Base-by-base conservation (phyloP, 495 filamentous ascomycete species). In the Xylaria cubensis region DNA sequence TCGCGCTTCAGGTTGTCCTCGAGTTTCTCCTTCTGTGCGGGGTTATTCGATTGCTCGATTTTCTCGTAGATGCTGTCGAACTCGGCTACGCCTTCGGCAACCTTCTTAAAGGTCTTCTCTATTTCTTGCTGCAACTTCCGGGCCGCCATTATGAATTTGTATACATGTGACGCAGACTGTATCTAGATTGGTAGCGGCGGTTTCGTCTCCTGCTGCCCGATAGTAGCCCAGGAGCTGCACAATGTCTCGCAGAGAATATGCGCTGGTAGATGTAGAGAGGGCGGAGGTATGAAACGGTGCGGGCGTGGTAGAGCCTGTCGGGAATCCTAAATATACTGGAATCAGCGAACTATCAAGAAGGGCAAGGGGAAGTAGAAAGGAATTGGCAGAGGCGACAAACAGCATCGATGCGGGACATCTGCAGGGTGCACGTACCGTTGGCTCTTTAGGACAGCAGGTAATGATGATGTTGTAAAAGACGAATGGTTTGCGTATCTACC, bases 61-160 rank as follows among this genome's bases (percentile, higher is more conserved):
- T 99, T 99, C 73, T 98, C 97, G 83, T 97, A 94, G 70, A 97
- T 97, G 76, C 85, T 85, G 77, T 98, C 94, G 79, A 99, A 99
- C 62, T 92, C 90, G 64, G 90, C 84, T n/a, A 98, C 94, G 19
- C 96, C 96, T 85, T 97, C 94, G 48, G 87, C 85, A 73, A 97
- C 93, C 84, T 95, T 95, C 84, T 99, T 99, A 90, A 98, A 98
- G 88, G 93, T 96, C 85, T 96, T 96, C 72, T 99, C 96, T 79
- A 97, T 94, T 82, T 98, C 95, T 82, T 97, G 94, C 79, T 94
- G 92, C 63, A 97, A 90, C 86, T 99, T 99, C 80, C 96, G 90
- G 78, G 92, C 92, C 73, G 96, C 92, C 96, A 99, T 99, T 75
- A 81, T 84, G 80, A 17, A 34, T 75, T 62, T 78, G 39, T 75